Conservation (phyloP, 768 basidiomycete species). For the Tylopilus sp. region DNA sequence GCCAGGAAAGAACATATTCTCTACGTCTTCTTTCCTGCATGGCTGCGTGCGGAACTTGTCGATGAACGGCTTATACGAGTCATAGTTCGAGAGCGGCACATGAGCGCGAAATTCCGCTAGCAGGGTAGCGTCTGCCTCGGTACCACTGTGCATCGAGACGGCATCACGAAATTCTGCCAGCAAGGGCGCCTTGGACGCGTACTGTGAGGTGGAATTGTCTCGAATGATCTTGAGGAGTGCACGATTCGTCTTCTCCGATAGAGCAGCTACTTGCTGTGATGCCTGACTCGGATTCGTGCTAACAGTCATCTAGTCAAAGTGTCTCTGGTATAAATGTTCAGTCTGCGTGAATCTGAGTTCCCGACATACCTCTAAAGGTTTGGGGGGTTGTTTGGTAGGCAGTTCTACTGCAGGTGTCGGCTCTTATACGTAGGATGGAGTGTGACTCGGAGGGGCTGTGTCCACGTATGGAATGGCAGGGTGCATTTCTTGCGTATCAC, state of each 20-base stretch:
- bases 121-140: conserved; percentile 1
- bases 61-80: conserved; percentile 12
- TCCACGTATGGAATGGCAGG: too few relatives aligned
- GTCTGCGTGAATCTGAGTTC: not conserved
- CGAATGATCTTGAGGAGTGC: conserved; percentile 1
- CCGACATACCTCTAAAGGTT: not conserved
- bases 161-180: conserved; percentile 11
- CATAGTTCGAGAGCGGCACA: conserved; percentile 10
- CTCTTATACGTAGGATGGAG: too few relatives aligned
- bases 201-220: conserved; percentile 3
- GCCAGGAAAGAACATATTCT: conserved; percentile 17
- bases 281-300: not conserved
- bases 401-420: too few relatives aligned
- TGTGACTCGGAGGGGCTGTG: too few relatives aligned
- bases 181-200: not conserved
- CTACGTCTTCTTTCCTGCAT: conserved; percentile 17
- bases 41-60: conserved; percentile 12
- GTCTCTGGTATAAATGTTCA: not conserved
- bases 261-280: not conserved
- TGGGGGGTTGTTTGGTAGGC: not conserved
- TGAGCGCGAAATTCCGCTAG: conserved; percentile 4
- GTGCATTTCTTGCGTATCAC: too few relatives aligned
- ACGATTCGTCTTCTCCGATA: not conserved
- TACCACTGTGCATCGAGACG: not conserved
- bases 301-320: not conserved